Conservation (phyloP, 345 rosid genomes). For the Syzygium jambos region DNA sequence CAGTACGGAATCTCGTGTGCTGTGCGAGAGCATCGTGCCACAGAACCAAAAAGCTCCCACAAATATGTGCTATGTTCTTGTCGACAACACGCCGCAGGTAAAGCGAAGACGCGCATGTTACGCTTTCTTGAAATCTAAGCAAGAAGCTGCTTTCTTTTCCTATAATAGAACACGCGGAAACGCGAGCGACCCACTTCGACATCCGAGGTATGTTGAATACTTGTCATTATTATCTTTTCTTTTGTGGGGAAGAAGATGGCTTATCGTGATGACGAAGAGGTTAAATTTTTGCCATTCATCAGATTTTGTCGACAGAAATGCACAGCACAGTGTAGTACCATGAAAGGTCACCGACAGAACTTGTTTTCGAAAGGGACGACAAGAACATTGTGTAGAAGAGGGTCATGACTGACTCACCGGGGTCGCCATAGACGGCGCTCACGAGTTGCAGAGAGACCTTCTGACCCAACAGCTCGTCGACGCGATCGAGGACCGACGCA, state of each 20-base stretch:
- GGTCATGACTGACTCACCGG: constrained; percentile 12
- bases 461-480: constrained; percentile 55
- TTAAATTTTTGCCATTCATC: not conserved
- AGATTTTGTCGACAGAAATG: not conserved
- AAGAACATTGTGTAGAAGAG: not conserved
- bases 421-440: constrained; percentile 42
- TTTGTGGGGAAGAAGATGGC: not conserved
- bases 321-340: not conserved
- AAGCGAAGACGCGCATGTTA: not conserved
- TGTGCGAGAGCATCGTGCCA: not conserved
- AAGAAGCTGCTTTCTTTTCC: not conserved
- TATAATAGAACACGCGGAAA: not conserved
- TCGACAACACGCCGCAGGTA: not conserved
- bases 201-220: not conserved
- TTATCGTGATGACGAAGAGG: not conserved
- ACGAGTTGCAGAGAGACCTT: constrained; percentile 65
- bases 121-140: not conserved
- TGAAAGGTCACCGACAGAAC: not conserved
- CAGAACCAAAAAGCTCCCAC: not conserved
- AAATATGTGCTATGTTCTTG: not conserved
- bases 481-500: constrained; percentile 52
- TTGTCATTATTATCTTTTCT: not conserved
- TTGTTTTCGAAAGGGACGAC: not conserved
- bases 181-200: not conserved
- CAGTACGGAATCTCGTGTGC: not conserved